phyloP scores from a whole-genome alignment of 1,139 yeast species.

The Saccharomyces hybrid region DNA sequence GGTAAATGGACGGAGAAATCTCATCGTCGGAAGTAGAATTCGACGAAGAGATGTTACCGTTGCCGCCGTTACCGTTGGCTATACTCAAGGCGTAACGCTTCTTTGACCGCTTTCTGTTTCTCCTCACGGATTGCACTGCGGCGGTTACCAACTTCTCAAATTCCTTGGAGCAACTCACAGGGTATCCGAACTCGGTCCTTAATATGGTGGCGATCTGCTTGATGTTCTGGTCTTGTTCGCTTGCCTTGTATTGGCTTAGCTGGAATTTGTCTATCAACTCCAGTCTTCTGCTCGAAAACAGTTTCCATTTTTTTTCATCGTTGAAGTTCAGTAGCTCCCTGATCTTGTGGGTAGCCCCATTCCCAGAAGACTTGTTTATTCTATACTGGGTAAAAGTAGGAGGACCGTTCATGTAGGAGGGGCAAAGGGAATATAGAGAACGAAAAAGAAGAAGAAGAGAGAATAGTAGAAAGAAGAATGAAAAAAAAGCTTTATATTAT shows the following conservation, averaged over 20 bases:
- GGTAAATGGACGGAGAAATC: background rate
- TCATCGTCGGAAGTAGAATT: background rate
- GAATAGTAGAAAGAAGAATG: too few species aligned
- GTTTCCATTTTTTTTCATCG: constrained; percentile 81
- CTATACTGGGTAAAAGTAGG: background rate
- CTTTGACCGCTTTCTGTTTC: constrained; percentile 54
- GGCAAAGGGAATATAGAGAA: background rate
- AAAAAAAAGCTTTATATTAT: background rate
- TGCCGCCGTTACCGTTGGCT: background rate
- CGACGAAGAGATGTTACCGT: background rate
- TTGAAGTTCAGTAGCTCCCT: constrained; percentile 64
- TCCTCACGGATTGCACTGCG: constrained; percentile 74
- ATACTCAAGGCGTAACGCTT: constrained; percentile 5
- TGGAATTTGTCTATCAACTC: constrained; percentile 80
- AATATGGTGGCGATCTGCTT: constrained; percentile 66
- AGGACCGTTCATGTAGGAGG: background rate
- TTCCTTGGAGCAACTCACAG: constrained; percentile 50
- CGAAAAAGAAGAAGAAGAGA: background rate
- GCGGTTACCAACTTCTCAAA: constrained; percentile 88
- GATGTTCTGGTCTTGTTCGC: constrained; percentile 83
- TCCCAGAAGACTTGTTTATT: background rate
- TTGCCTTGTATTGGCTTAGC: constrained; percentile 72
- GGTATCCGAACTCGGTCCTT: constrained; percentile 68
- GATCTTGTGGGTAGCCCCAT: constrained; percentile 73
- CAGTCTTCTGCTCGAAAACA: constrained; percentile 77